Conservation (phyloP, 495 filamentous ascomycete genomes). For the Neurospora discreta region DNA sequence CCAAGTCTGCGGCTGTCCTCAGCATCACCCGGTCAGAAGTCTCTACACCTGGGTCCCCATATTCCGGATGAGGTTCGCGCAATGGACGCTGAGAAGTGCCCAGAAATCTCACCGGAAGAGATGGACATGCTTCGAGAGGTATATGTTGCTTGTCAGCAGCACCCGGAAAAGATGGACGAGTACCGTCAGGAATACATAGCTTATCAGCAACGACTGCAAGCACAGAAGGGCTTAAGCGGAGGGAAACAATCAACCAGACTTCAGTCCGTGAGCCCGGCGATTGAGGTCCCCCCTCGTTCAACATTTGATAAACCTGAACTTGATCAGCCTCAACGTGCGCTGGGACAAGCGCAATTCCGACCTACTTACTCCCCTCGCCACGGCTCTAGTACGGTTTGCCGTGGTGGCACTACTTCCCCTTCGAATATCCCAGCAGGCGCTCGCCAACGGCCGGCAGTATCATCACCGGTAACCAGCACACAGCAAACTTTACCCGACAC, state of each 20-base stretch:
- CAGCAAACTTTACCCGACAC: not conserved
- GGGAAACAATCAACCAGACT: not conserved
- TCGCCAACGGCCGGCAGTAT: not conserved
- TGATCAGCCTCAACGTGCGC: not conserved
- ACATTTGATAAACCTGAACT: not conserved
- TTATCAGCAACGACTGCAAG: not conserved
- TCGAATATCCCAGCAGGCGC: not conserved
- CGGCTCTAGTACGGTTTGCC: not conserved
- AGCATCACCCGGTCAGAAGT: not conserved
- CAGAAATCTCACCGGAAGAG: not conserved
- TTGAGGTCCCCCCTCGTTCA: not conserved
- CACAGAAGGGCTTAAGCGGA: not conserved
- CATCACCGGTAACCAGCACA: not conserved
- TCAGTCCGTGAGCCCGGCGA: not conserved
- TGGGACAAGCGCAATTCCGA: not conserved
- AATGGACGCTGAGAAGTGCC: not conserved
- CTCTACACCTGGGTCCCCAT: not conserved
- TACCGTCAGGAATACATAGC: not conserved
- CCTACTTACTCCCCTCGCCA: not conserved
- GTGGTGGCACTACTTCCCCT: not conserved
- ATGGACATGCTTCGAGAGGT: not conserved
- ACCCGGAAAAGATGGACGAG: not conserved
- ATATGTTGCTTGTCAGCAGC: not conserved
- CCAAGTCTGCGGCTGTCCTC: not conserved
- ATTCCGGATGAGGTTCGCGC: not conserved